Evolutionary conservation across 176 grass and related monocot species (phyloP), one percentile per base, ranked within the genome.

Genomic region (Calamus simplicifolius): DNA sequence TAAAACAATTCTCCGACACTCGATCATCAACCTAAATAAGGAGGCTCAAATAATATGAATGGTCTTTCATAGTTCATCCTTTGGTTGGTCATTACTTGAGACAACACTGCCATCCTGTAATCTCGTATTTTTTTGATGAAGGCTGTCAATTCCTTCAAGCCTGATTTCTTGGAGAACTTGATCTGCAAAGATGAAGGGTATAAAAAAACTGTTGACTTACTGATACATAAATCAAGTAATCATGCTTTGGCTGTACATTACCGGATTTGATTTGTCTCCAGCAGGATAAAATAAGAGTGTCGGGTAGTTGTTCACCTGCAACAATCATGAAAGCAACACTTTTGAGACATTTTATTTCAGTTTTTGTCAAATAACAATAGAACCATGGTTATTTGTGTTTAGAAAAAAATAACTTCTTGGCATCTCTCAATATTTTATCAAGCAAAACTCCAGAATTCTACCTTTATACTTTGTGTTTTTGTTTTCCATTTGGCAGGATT

Each of bases 281-380:
- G 78, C 63, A 6, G 69, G 50, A 73, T 85, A 90, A 29, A 90
- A 66, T 52, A 85, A 16, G 5, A 90, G 78, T 1, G 72, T 60
- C 4, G 87, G 87, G 60, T 90, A 90, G 59, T 85, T 82, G n/a
- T 64, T 82, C 49, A 85, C 76, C 87, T 90, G 78, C 15, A 59
- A 19, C 16, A 31, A 43, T 43, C 35, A 43, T 43, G 35, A 43
- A 43, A 43, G 8, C 35, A 43, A 43, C 35, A 43, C 8, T 12
- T 12, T 38, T 43, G 8, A 43, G 35, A 43, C 35, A 43, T 43
- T 43, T 43, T 43, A 43, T 43, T 43, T 12, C 35, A 43, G 35
- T 43, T 43, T 43, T 13, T 43, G 35, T 43, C 35, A 12, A 43
- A 43, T 13, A 43, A 43, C 8, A 12, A 43, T 12, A 10, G 35